Conservation (phyloP, 495 filamentous ascomycete genomes). For the Talaromyces wortmannii region DNA sequence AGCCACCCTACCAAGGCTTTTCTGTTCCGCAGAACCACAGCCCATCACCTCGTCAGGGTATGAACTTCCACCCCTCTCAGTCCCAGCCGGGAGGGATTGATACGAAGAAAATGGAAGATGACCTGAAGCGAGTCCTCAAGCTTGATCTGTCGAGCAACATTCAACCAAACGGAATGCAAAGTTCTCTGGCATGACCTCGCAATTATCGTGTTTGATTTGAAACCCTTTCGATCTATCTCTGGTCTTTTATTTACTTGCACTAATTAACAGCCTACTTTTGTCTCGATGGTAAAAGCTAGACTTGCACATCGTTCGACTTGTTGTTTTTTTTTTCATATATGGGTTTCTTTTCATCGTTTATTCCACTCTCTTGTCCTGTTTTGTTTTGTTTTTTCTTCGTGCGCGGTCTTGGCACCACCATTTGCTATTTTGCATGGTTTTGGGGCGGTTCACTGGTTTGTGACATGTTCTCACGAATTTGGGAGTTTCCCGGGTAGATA, state of each 20-base stretch:
- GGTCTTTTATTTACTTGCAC: background rate
- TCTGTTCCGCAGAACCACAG: background rate
- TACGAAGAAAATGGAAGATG: conserved; percentile 46
- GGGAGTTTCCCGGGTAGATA: background rate
- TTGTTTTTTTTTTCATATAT: conserved; percentile 6
- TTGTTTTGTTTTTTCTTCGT: no score
- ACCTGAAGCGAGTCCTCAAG: conserved; percentile 47
- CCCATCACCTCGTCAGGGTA: background rate
- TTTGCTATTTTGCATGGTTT: no score
- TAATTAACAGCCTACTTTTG: background rate
- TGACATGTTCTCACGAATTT: no score
- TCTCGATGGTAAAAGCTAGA: background rate
- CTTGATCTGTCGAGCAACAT: conserved; percentile 28
- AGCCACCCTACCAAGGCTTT: background rate
- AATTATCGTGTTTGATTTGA: background rate
- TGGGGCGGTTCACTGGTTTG: no score
- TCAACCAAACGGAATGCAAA: conserved; percentile 25
- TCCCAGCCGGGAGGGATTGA: conserved; percentile 12
- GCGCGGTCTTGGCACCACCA: no score
- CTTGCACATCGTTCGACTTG: background rate
- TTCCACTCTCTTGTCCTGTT: background rate
- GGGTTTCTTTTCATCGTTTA: background rate
- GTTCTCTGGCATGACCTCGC: conserved; percentile 26
- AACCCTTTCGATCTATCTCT: background rate
- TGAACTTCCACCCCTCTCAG: conserved; percentile 8